Evolutionary conservation across 2,329 filamentous ascomycete genomes (phyloP), one percentile per base, ranked within the genome.

Genomic region (Colletotrichum scovillei): DNA sequence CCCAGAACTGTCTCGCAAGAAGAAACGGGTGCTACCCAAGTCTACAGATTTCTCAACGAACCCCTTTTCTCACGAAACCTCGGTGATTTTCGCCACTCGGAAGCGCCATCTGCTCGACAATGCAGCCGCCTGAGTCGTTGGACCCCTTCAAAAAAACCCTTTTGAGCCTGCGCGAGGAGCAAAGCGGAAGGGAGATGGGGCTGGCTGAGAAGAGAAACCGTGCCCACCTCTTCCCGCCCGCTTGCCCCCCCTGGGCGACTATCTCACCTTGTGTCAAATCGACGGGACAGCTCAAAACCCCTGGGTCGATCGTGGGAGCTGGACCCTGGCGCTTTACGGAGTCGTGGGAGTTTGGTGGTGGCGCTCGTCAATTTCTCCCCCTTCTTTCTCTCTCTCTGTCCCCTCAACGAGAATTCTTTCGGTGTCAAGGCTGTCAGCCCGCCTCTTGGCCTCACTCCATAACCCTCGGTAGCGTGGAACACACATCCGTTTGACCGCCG

Each of bases 61-160:
- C 35, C 28, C 49, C 52, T 16, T 65, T 56, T 56, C 19, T 22
- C 28, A 28, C 8, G n/a, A 59, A 49, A 55, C 14, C 30, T 38
- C 42, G 42, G 30, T 24, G 62, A 38, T 24, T 59, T 46, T 42
- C 35, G 62, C 67, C 58, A 55, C 24, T 59, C 38, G 56, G 68
- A 53, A 60, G 55, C 63, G 68, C 32, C 56, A 67, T 60, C 32
- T 9, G 55, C n/a, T 70, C 19, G 24, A 60, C 32, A 60, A 67
- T 70, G 63, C 68, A 56, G 8, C 32, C 55, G 42, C 63, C 63
- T 71, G 63, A 71, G n/a, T 71, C 68, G 68, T 26, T 56, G 30
- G 11, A 24, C 56, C 30, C 30, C 30, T 35, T 55, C 38, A 30
- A n/a, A 26, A 24, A 38, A 26, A 0, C 60, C 67, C 26, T 49